Evolutionary conservation across 345 rosid species (phyloP).

Genomic region (Rhodamnia argentea): DNA sequence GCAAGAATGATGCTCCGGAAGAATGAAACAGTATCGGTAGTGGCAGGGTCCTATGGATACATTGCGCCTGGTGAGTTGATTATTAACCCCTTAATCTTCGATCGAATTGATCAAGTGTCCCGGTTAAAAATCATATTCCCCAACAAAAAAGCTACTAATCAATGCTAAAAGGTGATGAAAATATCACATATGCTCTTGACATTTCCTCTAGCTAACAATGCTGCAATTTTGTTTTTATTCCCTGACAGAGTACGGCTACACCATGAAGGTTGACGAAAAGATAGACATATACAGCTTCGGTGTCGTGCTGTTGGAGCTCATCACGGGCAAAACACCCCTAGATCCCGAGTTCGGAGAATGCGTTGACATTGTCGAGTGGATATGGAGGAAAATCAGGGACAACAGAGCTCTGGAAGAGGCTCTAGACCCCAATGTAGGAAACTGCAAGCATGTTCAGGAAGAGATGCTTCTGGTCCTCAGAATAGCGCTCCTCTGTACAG

Average conservation of each 20-base stretch:
- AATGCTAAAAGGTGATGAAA: too few relatives aligned
- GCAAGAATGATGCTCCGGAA: constrained; percentile 80
- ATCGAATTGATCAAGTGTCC: neutral
- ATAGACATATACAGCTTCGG: constrained; percentile 87
- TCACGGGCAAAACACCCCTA: constrained; percentile 59
- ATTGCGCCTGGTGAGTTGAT: constrained; percentile 76
- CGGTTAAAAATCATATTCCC: too few relatives aligned
- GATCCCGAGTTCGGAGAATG: constrained; percentile 71
- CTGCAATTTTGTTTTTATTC: neutral
- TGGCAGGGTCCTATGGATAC: constrained; percentile 96
- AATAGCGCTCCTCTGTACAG: constrained; percentile 76
- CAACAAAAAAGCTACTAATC: too few relatives aligned
- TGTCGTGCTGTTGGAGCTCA: constrained; percentile 74
- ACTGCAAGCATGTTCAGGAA: constrained; percentile 78
- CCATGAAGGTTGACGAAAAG: constrained; percentile 90
- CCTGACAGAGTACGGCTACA: constrained; percentile 77
- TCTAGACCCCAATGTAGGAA: constrained; percentile 64
- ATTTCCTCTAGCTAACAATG: neutral
- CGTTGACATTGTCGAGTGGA: constrained; percentile 64
- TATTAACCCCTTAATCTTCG: neutral
- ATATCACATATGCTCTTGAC: neutral
- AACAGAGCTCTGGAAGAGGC: constrained; percentile 50
- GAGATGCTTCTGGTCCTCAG: constrained; percentile 88
- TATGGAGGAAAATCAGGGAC: constrained; percentile 52
- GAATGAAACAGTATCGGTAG: constrained; percentile 89